Conservation (phyloP, 371 early-diverging fungal species). For the Mortierella sp. region DNA sequence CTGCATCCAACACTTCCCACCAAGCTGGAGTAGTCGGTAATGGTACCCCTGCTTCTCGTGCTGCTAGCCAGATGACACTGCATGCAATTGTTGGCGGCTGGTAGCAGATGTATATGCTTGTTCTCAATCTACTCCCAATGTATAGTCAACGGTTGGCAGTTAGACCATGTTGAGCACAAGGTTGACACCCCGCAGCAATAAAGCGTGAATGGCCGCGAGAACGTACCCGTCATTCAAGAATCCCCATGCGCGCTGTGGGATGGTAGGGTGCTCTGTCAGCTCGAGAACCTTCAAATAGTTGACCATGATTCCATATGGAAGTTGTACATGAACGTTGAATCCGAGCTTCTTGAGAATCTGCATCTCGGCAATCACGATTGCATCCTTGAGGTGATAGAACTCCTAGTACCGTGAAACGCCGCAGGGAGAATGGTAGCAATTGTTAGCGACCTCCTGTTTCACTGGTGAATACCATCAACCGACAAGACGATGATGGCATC, state of each 20-base stretch:
- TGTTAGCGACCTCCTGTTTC: not conserved
- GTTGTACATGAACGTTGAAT: constrained; percentile 95
- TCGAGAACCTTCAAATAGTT: constrained; percentile 90
- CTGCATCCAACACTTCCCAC: constrained; percentile 91
- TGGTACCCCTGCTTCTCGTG: constrained; percentile 67
- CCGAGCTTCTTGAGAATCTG: constrained; percentile 86
- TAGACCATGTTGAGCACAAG: no score
- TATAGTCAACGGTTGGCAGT: not conserved
- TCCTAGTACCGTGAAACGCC: constrained; percentile 46
- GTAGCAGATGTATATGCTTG: constrained; percentile 83
- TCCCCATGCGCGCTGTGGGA: constrained; percentile 90
- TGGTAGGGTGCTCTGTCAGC: constrained; percentile 73
- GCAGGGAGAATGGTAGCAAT: not conserved
- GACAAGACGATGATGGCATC: not conserved
- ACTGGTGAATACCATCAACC: no score
- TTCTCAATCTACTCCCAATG: constrained; percentile 70
- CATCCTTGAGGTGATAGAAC: constrained; percentile 81
- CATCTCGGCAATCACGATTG: constrained; percentile 84
- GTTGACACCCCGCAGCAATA: not conserved
- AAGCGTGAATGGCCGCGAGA: not conserved
- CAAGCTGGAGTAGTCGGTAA: constrained; percentile 83
- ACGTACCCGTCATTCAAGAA: constrained; percentile 87
- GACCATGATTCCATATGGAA: constrained; percentile 93
- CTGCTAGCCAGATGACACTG: constrained; percentile 89
- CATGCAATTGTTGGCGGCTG: constrained; percentile 92